These are phyloP conservation scores for Withania somnifera DNA, from an alignment of 305 asterid genomes.

Conservation along the genomic window DNA sequence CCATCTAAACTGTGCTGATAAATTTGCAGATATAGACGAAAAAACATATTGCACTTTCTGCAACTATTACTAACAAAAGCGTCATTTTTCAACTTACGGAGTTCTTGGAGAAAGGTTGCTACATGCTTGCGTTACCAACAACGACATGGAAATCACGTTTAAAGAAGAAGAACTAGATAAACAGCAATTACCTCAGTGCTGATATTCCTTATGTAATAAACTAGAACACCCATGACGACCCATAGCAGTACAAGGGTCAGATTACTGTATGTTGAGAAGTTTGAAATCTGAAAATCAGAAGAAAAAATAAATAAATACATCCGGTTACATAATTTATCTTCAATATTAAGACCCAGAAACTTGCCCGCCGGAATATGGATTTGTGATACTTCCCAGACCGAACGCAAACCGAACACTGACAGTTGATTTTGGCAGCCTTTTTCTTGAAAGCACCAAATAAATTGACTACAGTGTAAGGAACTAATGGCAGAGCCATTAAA, in stretches of 20 bases:
- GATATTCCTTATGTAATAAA: conserved; percentile 60
- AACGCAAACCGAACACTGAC: conserved; percentile 83
- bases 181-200: conserved; percentile 64
- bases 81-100: not conserved
- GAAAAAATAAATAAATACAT: not conserved
- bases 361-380: conserved; percentile 77
- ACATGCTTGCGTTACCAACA: not conserved
- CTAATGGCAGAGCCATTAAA: conserved; percentile 83
- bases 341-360: conserved; percentile 11
- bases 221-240: conserved; percentile 58
- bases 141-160: not conserved
- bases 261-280: conserved; percentile 91
- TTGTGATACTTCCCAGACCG: conserved; percentile 89
- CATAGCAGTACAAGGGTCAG: conserved; percentile 79
- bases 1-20: not conserved
- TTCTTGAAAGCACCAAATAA: conserved; percentile 47
- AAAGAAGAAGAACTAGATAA: not conserved
- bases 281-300: conserved; percentile 62
- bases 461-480: conserved; percentile 76
- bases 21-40: not conserved
- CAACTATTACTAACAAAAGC: not conserved
- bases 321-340: not conserved
- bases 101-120: not conserved
- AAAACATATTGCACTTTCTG: not conserved
- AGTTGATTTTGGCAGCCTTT: conserved; percentile 53